These are phyloP conservation scores for Poronia punctata DNA, from an alignment of 495 filamentous ascomycete species.

Conservation along the genomic window DNA sequence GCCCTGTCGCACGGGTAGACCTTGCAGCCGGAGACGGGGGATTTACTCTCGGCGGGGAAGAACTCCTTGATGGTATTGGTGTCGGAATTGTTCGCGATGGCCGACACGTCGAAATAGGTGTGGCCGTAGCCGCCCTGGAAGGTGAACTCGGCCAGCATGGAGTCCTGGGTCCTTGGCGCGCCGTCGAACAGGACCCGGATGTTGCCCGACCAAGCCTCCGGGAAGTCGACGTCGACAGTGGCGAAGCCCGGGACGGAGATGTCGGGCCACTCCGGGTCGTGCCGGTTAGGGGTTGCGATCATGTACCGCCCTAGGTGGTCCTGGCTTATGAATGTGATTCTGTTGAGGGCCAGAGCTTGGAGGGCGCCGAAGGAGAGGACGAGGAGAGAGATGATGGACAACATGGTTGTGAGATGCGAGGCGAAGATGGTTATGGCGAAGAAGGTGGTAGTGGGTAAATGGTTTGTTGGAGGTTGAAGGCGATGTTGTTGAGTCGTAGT, in stretches of 20 bases:
- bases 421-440: no score
- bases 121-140: constrained; percentile 36
- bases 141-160: constrained; percentile 48
- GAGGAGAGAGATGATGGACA: no score
- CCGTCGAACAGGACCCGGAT: constrained; percentile 38
- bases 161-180: constrained; percentile 22
- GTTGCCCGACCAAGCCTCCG: constrained; percentile 42
- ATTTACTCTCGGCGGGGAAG: constrained; percentile 27
- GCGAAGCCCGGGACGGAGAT: constrained; percentile 25
- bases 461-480: no score
- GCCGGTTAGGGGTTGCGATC: constrained; percentile 33
- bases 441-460: no score
- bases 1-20: constrained; percentile 40
- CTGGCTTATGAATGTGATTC: constrained; percentile 43
- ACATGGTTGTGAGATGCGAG: no score
- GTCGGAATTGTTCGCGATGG: constrained; percentile 46
- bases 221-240: constrained; percentile 28
- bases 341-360: no score
- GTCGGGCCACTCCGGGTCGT: constrained; percentile 13
- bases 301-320: constrained; percentile 39
- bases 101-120: constrained; percentile 48
- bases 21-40: constrained; percentile 36
- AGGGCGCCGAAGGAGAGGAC: no score
- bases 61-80: constrained; percentile 38
- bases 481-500: no score